Evolutionary conservation across 257 asterid genomes (phyloP).

Genomic region (Solanum pimpinellifolium): DNA sequence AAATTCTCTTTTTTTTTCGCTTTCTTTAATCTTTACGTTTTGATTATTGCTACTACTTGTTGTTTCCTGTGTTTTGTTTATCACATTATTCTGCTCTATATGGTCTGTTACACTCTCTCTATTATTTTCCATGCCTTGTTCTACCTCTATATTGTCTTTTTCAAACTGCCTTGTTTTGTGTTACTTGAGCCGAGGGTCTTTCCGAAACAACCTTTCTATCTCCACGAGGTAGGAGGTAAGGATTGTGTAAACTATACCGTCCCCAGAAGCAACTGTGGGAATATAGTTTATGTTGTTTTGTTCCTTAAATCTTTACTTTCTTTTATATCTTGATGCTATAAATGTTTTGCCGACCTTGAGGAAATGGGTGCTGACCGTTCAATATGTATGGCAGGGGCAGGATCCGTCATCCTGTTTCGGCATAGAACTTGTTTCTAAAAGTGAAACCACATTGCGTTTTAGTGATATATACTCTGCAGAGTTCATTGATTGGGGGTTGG

Average conservation of each 20-base stretch:
- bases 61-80: not conserved
- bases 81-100: not conserved
- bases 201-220: not conserved
- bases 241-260: not conserved
- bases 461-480: constrained; percentile 66
- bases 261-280: not conserved
- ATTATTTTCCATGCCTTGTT: not conserved
- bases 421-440: constrained; percentile 20
- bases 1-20: not conserved
- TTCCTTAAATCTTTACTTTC: not conserved
- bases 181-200: not conserved
- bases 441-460: constrained; percentile 32
- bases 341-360: not conserved
- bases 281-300: not conserved
- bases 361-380: not conserved
- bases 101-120: not conserved
- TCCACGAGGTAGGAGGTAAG: not conserved
- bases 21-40: not conserved
- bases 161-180: not conserved
- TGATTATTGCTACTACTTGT: not conserved
- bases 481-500: constrained; percentile 48
- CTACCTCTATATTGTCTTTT: not conserved
- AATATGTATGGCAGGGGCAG: constrained; percentile 28
- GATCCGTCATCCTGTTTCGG: constrained; percentile 50
- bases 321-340: not conserved